Base-by-base conservation (phyloP, 176 grass and related monocot genomes). In the Luzula sylvatica region DNA sequence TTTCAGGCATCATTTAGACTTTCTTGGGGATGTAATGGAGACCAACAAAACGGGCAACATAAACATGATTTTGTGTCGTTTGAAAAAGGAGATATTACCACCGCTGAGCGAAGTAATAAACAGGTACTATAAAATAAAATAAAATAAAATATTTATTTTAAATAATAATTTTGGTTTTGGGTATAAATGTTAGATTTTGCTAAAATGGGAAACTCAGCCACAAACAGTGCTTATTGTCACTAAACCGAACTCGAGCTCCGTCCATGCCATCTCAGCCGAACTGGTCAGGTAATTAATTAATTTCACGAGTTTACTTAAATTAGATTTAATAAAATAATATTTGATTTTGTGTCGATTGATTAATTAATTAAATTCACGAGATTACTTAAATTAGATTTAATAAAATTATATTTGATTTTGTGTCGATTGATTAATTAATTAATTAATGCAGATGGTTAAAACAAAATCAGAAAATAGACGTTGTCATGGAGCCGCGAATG, bases 41-140 rank as follows among this genome's bases (percentile, higher is more conserved):
- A 98, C 8, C 82, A 98, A n/a, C n/a, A n/a, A 72, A 98, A 72
- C 42, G 93, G 93, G 2, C 78, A 92, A 56, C 93, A 87, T 56
- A 98, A 98, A 75, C 93, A 98, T 80, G 93, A 92, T 30, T 77
- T 98, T 78, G 93, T 98, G 39, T 98, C 93, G n/a, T 98, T 98
- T 66, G 93, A 92, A 68, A 87, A 86, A 66, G 86, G 93, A 75
- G 82, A 98, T 44, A 98, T 98, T 65, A 98, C 84, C 61, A 98
- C 93, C 24, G 92, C 92, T 67, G 85, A 88, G 53, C 68, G 93
- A 46, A 92, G 93, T 60, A 98, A 57, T 72, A 98, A 92, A 56
- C 86, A 98, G 72, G 93, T 96, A 76, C 14, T 20, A 50, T 1
- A 11, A 46, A 29, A 0, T 48, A 8, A 21, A 26, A 13, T 50